A percentile compares a stretch with the other conserved stretches of the same genome.
Conservation (phyloP, 2,329 filamentous ascomycete species). For the Periconia sp. region DNA sequence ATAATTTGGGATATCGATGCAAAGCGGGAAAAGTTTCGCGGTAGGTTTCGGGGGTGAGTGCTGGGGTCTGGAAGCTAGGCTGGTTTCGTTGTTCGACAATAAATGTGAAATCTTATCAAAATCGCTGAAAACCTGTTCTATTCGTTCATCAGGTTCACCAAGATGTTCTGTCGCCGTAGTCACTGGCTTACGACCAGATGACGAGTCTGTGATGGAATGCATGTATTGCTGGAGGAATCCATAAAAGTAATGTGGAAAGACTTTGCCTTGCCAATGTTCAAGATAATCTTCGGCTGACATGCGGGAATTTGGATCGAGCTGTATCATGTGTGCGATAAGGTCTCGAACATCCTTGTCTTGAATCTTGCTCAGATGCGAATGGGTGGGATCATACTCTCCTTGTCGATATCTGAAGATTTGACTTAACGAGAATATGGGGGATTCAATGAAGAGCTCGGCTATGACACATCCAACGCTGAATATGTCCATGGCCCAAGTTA, state of each 20-base stretch:
- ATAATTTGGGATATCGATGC: slow-evolving; percentile 84
- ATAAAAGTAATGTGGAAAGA: slow-evolving; percentile 96
- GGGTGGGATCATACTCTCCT: slow-evolving; percentile 86
- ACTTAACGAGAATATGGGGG: slow-evolving; percentile 95
- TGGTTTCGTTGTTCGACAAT: slow-evolving; percentile 69
- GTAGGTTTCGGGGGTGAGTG: slow-evolving; percentile 40
- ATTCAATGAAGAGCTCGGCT: slow-evolving; percentile 91
- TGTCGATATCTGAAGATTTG: slow-evolving; percentile 93
- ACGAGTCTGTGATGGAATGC: slow-evolving; percentile 90
- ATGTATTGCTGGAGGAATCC: slow-evolving; percentile 97
- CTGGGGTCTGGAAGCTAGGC: slow-evolving; percentile 38
- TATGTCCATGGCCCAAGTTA: slow-evolving; percentile 96
- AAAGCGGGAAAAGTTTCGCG: slow-evolving; percentile 72
- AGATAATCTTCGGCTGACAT: slow-evolving; percentile 94
- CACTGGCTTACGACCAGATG: slow-evolving; percentile 72
- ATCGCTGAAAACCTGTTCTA: slow-evolving; percentile 88
- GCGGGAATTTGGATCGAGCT: slow-evolving; percentile 85
- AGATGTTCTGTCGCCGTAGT: slow-evolving; percentile 71
- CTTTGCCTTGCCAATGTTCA: slow-evolving; percentile 86
- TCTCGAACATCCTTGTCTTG: slow-evolving; percentile 84
- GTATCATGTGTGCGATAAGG: slow-evolving; percentile 94
- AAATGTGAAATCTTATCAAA: slow-evolving; percentile 99
- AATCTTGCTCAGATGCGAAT: slow-evolving; percentile 80
- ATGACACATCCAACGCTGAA: slow-evolving; percentile 98
- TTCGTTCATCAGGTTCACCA: slow-evolving; percentile 88